phyloP scores from a whole-genome alignment of 1,139 yeast genomes.

The Saccharomyces hybrid region DNA sequence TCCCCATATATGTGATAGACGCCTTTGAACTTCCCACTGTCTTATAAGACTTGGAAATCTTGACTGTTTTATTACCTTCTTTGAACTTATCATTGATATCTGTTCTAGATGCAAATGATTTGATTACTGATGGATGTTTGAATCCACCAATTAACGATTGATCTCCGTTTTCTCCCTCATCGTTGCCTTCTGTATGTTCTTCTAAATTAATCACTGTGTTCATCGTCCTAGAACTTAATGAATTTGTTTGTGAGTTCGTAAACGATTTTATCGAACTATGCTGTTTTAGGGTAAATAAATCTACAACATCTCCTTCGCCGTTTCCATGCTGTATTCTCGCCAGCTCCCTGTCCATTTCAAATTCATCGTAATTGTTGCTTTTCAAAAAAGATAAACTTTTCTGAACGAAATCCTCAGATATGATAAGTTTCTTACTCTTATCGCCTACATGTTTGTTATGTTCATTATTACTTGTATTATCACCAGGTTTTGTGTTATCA shows the following conservation, averaged over 20 bases:
- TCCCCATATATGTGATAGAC: conserved; percentile 49
- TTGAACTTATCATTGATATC: conserved; percentile 37
- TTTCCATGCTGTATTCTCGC: conserved; percentile 32
- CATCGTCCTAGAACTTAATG: conserved; percentile 5
- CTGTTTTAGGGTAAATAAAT: conserved; percentile 42
- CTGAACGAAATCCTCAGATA: conserved; percentile 54
- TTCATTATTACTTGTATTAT: conserved; percentile 10
- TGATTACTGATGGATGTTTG: conserved; percentile 43
- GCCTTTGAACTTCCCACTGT: conserved; percentile 53
- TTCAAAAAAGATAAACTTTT: conserved; percentile 54
- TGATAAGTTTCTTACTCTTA: conserved; percentile 25
- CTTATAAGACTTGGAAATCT: conserved; percentile 48
- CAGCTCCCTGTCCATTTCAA: conserved; percentile 34
- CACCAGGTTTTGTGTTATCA: conserved; percentile 11
- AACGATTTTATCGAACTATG: conserved; percentile 36
- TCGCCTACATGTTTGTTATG: conserved; percentile 6
- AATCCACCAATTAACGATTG: conserved; percentile 27
- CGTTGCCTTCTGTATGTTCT: conserved; percentile 29
- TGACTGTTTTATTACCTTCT: conserved; percentile 47
- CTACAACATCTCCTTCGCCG: conserved; percentile 31
- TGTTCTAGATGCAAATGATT: conserved; percentile 40
- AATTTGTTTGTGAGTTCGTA: conserved; percentile 7
- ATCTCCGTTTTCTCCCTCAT: conserved; percentile 31
- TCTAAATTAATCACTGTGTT: conserved; percentile 21
- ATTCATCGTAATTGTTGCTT: conserved; percentile 34